phyloP scores from a whole-genome alignment of 2,329 filamentous ascomycete genomes.

The Clonostachys solani region DNA sequence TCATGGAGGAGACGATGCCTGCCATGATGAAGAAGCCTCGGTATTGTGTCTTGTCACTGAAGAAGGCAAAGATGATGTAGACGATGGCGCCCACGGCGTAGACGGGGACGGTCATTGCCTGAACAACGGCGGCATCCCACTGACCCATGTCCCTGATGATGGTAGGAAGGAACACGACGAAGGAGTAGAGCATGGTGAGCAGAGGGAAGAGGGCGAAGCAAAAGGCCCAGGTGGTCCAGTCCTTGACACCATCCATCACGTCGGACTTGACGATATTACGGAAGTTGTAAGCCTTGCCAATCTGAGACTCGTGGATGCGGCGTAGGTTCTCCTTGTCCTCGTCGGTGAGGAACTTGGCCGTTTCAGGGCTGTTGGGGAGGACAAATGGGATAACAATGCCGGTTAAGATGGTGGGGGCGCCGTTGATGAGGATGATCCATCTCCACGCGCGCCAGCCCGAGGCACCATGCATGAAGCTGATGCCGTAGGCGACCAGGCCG shows the following conservation, averaged over 20 bases:
- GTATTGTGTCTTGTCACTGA: constrained; percentile 69
- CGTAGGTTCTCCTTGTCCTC: constrained; percentile 67
- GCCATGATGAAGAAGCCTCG: constrained; percentile 78
- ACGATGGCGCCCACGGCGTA: constrained; percentile 29
- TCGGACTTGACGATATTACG: constrained; percentile 70
- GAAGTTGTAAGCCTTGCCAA: constrained; percentile 70
- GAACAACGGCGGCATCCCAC: constrained; percentile 23
- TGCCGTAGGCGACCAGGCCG: constrained; percentile 68
- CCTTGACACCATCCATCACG: constrained; percentile 68
- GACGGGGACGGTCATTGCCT: constrained; percentile 41
- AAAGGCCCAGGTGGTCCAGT: constrained; percentile 82
- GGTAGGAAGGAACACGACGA: constrained; percentile 73
- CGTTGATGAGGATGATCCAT: constrained; percentile 69
- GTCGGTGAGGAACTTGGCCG: constrained; percentile 67
- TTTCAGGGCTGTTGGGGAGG: constrained; percentile 78
- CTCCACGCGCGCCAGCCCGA: constrained; percentile 34
- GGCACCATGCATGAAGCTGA: constrained; percentile 60
- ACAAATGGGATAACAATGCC: constrained; percentile 69
- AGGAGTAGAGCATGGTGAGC: constrained; percentile 69
- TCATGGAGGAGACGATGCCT: constrained; percentile 65
- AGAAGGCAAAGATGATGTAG: constrained; percentile 45
- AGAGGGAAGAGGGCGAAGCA: constrained; percentile 76
- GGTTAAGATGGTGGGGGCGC: constrained; percentile 64
- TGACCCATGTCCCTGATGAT: constrained; percentile 59
- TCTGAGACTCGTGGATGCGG: constrained; percentile 60